These are phyloP conservation scores for Daldinia concentrica DNA, from an alignment of 495 filamentous ascomycete species.

Conservation along the genomic window DNA sequence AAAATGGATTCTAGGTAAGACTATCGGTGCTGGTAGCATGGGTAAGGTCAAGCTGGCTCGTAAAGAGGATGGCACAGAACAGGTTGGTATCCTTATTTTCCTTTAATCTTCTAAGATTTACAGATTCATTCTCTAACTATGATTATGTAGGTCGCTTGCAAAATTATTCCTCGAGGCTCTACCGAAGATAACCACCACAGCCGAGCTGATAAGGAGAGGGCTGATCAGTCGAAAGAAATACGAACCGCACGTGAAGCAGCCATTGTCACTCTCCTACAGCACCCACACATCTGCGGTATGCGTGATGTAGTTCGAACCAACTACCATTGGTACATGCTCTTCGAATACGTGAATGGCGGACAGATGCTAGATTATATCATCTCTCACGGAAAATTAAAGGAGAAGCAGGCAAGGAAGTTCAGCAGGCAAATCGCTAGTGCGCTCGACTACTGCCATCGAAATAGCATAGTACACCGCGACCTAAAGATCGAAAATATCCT, in stretches of 20 bases:
- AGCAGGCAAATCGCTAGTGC: conserved; percentile 97
- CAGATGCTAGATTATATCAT: conserved; percentile 99
- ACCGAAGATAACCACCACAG: conserved; percentile 79
- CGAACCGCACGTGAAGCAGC: conserved; percentile 95
- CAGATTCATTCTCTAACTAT: conserved; percentile 17
- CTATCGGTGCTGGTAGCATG: conserved; percentile 98
- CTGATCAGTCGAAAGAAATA: conserved; percentile 96
- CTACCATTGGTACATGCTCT: conserved; percentile 99
- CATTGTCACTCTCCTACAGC: conserved; percentile 93
- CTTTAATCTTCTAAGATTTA: neutral
- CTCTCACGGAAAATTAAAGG: conserved; percentile 94
- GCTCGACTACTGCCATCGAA: conserved; percentile 98
- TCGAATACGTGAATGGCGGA: conserved; percentile 98
- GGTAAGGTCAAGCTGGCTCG: conserved; percentile 91
- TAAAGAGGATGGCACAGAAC: conserved; percentile 80
- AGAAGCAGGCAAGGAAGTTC: conserved; percentile 98
- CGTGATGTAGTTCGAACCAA: conserved; percentile 93
- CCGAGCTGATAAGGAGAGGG: conserved; percentile 81
- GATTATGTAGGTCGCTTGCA: conserved; percentile 82
- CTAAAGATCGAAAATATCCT: conserved; percentile 99
- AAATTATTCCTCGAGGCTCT: conserved; percentile 92
- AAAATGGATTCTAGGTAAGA: conserved; percentile 94
- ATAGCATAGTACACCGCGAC: conserved; percentile 98
- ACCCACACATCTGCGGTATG: conserved; percentile 97
- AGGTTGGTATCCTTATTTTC: conserved; percentile 61